Evolutionary conservation across 441 rosid genomes (phyloP).

Genomic region (Pelargonium australe): DNA sequence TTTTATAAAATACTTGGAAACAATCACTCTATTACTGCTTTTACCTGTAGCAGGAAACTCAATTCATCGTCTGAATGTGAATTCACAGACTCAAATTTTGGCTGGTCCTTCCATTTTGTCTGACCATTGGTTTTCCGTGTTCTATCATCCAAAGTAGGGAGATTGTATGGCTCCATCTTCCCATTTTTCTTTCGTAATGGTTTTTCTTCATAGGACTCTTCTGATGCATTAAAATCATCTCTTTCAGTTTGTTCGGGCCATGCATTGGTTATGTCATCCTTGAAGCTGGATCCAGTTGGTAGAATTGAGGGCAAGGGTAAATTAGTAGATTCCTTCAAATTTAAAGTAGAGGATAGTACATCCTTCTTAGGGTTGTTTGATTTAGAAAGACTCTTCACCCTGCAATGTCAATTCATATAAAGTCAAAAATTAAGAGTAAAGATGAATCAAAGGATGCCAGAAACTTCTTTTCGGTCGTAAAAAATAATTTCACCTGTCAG

Average conservation of each 20-base stretch:
- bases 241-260: constrained; percentile 71
- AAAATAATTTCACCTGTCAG: constrained; percentile 64
- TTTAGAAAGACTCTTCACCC: constrained; percentile 98
- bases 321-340: constrained; percentile 67
- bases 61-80: constrained; percentile 48
- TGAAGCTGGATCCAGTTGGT: constrained; percentile 49
- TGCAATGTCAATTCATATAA: constrained; percentile 24
- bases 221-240: constrained; percentile 67
- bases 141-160: constrained; percentile 43
- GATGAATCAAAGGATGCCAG: neutral
- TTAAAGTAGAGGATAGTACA: constrained; percentile 54
- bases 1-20: neutral
- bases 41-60: constrained; percentile 53
- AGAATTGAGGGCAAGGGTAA: constrained; percentile 56
- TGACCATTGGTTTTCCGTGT: constrained; percentile 42
- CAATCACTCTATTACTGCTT: neutral
- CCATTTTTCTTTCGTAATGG: constrained; percentile 64
- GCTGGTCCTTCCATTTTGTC: constrained; percentile 46
- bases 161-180: constrained; percentile 46
- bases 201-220: constrained; percentile 64
- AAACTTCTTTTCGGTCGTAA: neutral
- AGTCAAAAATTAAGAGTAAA: constrained; percentile 1
- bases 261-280: constrained; percentile 58
- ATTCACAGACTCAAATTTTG: constrained; percentile 41
- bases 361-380: constrained; percentile 86